Conservation (phyloP, 768 basidiomycete genomes). For the Xerocomellus dryophilus region DNA sequence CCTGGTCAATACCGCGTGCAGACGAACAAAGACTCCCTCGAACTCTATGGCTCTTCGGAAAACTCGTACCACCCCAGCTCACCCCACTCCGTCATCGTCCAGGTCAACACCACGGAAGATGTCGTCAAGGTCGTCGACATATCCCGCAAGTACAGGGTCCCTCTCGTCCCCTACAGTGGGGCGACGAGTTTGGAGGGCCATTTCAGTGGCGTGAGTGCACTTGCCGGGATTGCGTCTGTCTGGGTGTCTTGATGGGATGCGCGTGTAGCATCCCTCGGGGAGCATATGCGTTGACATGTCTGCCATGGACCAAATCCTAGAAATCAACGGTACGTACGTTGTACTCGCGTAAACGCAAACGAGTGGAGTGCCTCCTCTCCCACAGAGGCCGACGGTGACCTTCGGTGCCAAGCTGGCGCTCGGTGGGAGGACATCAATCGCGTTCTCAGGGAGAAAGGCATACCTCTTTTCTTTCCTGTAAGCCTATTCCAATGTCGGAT, state of each 20-base stretch:
- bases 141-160: constrained; percentile 68
- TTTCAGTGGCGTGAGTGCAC: constrained; percentile 60
- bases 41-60: constrained; percentile 61
- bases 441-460: constrained; percentile 60
- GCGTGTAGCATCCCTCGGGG: constrained; percentile 41
- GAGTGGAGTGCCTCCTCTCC: background rate
- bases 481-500: constrained; percentile 16
- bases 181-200: constrained; percentile 89
- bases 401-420: constrained; percentile 73
- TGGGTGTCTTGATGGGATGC: constrained; percentile 1
- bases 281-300: constrained; percentile 68
- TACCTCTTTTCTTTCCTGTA: constrained; percentile 86
- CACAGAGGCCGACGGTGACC: constrained; percentile 66
- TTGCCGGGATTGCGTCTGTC: background rate
- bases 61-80: constrained; percentile 65
- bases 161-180: constrained; percentile 78
- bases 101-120: constrained; percentile 68
- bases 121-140: constrained; percentile 79
- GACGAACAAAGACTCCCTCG: constrained; percentile 49
- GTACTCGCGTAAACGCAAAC: constrained; percentile 1
- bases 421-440: constrained; percentile 79
- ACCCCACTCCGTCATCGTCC: constrained; percentile 56
- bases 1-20: constrained; percentile 46
- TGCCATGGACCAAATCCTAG: constrained; percentile 62
- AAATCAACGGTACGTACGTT: constrained; percentile 46